Evolutionary conservation across 257 asterid species (phyloP).

Genomic region (Solanum raphanifolium): DNA sequence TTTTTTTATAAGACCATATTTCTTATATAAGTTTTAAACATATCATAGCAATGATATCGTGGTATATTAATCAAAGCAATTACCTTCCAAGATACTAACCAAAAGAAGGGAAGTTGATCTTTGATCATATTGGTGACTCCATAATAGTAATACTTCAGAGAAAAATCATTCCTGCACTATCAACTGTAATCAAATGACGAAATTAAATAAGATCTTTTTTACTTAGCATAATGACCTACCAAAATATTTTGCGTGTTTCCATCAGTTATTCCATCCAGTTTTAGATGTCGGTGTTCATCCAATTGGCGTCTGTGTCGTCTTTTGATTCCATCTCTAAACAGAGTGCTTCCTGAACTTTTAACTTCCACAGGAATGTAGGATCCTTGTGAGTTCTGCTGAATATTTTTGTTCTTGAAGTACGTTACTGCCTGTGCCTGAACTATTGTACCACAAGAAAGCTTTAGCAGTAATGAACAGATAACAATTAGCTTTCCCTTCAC

Average conservation of each 20-base stretch:
- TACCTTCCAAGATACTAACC: background rate
- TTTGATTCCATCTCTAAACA: slow-evolving; percentile 55
- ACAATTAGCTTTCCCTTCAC: background rate
- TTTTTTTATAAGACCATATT: background rate
- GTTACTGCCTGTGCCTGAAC: slow-evolving; percentile 67
- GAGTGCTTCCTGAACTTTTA: slow-evolving; percentile 46
- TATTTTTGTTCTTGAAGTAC: slow-evolving; percentile 44
- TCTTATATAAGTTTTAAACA: background rate
- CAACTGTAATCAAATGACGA: background rate
- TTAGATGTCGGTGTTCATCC: slow-evolving; percentile 8
- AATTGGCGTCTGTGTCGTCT: slow-evolving; percentile 42
- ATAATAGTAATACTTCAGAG: background rate
- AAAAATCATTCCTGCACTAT: slow-evolving; percentile 6
- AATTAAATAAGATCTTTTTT: background rate
- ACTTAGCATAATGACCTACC: slow-evolving; percentile 1
- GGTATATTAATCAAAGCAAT: background rate
- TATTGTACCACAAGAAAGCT: slow-evolving; percentile 23
- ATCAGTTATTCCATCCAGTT: background rate
- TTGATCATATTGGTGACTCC: background rate
- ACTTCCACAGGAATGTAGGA: slow-evolving; percentile 13
- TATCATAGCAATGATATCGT: background rate
- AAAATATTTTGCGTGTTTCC: slow-evolving; percentile 1
- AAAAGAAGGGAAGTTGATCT: background rate
- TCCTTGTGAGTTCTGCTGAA: slow-evolving; percentile 14
- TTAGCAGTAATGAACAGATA: background rate